These are phyloP conservation scores for Saitozyma podzolica DNA, from an alignment of 768 basidiomycete species.

Conservation along the genomic window DNA sequence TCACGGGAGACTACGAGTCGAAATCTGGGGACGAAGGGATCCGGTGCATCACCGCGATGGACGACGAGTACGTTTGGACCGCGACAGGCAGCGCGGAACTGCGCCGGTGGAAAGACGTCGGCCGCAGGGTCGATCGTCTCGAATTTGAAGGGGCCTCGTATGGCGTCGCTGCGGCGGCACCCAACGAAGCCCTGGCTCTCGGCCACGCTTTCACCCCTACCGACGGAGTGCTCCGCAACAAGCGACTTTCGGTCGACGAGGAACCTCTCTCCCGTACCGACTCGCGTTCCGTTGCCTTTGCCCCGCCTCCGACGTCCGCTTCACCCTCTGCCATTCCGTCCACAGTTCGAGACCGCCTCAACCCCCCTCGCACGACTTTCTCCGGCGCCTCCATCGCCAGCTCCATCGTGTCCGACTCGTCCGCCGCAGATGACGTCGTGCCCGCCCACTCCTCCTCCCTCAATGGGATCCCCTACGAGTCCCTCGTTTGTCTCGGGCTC, in stretches of 20 bases:
- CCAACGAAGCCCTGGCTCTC: constrained; percentile 8
- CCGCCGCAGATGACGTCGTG: constrained; percentile 18
- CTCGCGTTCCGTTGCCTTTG: constrained; percentile 43
- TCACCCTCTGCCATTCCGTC: constrained; percentile 19
- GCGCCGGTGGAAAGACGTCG: constrained; percentile 72
- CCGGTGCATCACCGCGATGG: constrained; percentile 77
- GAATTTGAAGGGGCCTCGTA: constrained; percentile 29
- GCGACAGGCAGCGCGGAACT: constrained; percentile 79
- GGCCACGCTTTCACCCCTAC: constrained; percentile 14
- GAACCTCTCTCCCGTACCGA: constrained; percentile 17
- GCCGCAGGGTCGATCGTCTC: constrained; percentile 34
- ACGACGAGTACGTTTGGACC: constrained; percentile 85
- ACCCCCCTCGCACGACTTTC: constrained; percentile 26
- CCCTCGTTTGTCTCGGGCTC: constrained; percentile 52
- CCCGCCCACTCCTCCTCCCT: constrained; percentile 55
- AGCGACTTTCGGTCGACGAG: constrained; percentile 20
- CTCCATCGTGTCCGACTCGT: constrained; percentile 42
- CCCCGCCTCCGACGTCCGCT: constrained; percentile 19
- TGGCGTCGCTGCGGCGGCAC: background rate
- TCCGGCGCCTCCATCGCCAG: constrained; percentile 42
- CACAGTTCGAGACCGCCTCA: constrained; percentile 27
- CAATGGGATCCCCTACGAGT: constrained; percentile 62
- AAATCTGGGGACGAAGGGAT: constrained; percentile 70
- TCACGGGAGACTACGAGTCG: constrained; percentile 35
- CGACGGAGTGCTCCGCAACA: constrained; percentile 1